Evolutionary conservation across 768 basidiomycete genomes (phyloP).

Genomic region (Leucosporidium yakuticum): DNA sequence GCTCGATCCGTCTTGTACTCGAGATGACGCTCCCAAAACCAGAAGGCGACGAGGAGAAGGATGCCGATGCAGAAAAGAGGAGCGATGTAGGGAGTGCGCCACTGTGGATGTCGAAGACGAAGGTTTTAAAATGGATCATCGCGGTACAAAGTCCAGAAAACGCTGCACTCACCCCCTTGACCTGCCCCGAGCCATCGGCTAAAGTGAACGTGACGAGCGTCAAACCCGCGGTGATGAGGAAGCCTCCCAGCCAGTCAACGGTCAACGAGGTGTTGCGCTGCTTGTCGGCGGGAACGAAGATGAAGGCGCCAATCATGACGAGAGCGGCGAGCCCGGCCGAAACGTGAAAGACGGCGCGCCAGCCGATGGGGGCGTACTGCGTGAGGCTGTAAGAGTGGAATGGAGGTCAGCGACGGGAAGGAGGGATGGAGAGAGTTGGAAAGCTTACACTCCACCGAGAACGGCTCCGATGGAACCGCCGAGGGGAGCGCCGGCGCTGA

Average conservation of each 20-base stretch:
- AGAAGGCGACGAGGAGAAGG: slow-evolving; percentile 54
- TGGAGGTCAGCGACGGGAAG: slow-evolving; percentile 16
- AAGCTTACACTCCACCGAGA: slow-evolving; percentile 66
- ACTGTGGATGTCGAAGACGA: neutral
- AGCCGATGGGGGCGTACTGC: slow-evolving; percentile 45
- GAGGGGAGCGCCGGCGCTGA: slow-evolving; percentile 75
- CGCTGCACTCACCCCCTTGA: slow-evolving; percentile 43
- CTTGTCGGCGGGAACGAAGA: slow-evolving; percentile 60
- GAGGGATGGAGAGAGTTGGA: slow-evolving; percentile 46
- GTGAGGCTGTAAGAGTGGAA: slow-evolving; percentile 1
- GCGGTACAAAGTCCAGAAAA: neutral
- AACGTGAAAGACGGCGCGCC: slow-evolving; percentile 65
- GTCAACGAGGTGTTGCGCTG: slow-evolving; percentile 42
- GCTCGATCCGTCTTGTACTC: slow-evolving; percentile 42
- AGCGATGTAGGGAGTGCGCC: slow-evolving; percentile 54
- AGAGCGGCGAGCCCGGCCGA: slow-evolving; percentile 55
- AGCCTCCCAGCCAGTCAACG: slow-evolving; percentile 72
- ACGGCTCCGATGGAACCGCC: slow-evolving; percentile 66
- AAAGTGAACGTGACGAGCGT: slow-evolving; percentile 68
- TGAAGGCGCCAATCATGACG: slow-evolving; percentile 52
- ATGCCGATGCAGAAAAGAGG: slow-evolving; percentile 60
- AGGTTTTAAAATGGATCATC: neutral
- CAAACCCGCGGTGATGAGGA: slow-evolving; percentile 59
- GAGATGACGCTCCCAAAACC: slow-evolving; percentile 62
- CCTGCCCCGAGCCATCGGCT: slow-evolving; percentile 59